phyloP scores from a whole-genome alignment of 805 yeast species.

The Saturnispora gosingensis region DNA sequence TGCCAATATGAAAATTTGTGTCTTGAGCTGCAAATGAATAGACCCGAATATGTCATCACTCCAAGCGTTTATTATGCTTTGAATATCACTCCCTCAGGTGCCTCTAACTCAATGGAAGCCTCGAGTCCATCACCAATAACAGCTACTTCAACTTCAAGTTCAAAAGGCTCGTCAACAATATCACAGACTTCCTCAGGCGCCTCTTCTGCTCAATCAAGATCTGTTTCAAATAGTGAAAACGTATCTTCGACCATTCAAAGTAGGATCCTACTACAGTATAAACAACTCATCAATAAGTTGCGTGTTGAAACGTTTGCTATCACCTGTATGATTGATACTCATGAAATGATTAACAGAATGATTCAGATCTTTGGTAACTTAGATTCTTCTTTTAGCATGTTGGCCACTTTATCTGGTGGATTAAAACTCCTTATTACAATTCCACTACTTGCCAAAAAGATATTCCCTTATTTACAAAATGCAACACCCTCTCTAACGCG shows the following conservation, averaged over 20 bases:
- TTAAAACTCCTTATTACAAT: slow-evolving; percentile 17
- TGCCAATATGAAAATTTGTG: slow-evolving; percentile 18
- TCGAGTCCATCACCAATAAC: neutral
- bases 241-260: neutral
- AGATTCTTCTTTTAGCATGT: slow-evolving; percentile 12
- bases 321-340: slow-evolving; percentile 17
- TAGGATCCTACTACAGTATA: neutral
- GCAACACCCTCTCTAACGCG: slow-evolving; percentile 15
- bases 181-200: neutral
- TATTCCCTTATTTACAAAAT: slow-evolving; percentile 15
- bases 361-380: slow-evolving; percentile 12
- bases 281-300: slow-evolving; percentile 14
- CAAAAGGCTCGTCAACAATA: neutral
- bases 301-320: slow-evolving; percentile 22
- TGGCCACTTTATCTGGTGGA: slow-evolving; percentile 20
- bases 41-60: slow-evolving; percentile 14
- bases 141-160: neutral
- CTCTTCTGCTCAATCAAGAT: neutral
- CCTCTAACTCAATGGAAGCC: neutral
- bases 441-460: slow-evolving; percentile 14
- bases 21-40: slow-evolving; percentile 24
- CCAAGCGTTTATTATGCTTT: neutral
- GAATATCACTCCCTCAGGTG: slow-evolving; percentile 12
- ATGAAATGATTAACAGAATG: slow-evolving; percentile 11
- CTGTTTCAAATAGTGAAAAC: neutral